phyloP scores from a whole-genome alignment of 2,329 filamentous ascomycete genomes.

The Helotiales sp. region DNA sequence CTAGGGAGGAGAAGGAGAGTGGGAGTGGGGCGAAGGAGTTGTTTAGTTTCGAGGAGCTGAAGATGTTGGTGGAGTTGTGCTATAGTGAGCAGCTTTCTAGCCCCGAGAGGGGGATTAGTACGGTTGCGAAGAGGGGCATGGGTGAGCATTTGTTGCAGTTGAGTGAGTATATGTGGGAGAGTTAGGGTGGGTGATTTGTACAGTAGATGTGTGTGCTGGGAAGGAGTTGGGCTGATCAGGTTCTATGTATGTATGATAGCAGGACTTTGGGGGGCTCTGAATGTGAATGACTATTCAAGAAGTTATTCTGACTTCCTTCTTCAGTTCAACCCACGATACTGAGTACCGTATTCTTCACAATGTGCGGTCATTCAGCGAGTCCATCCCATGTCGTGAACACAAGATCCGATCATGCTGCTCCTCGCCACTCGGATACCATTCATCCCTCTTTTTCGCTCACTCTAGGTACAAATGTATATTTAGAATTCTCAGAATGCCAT shows the following conservation, averaged over 20 bases:
- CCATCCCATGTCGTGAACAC: too few species aligned
- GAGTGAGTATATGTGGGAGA: conserved; percentile 74
- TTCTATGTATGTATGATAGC: neutral
- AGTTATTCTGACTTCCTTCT: neutral
- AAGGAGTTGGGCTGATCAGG: neutral
- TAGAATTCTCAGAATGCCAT: too few species aligned
- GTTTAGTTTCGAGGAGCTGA: conserved; percentile 71
- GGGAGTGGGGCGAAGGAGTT: conserved; percentile 46
- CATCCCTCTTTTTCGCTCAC: too few species aligned
- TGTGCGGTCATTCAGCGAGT: too few species aligned
- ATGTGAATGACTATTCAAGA: neutral
- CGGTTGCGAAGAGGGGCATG: conserved; percentile 70
- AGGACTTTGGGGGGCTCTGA: neutral
- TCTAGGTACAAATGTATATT: too few species aligned
- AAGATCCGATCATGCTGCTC: too few species aligned
- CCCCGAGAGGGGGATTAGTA: conserved; percentile 69
- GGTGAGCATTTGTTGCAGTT: conserved; percentile 72
- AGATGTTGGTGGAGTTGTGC: conserved; percentile 67
- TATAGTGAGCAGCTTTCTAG: conserved; percentile 71
- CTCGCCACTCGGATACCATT: too few species aligned
- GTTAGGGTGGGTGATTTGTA: conserved; percentile 23
- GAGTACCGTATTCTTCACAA: too few species aligned
- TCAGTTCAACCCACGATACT: too few species aligned
- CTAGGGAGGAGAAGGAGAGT: conserved; percentile 51
- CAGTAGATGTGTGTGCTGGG: neutral